Evolutionary conservation across 2,329 filamentous ascomycete species (phyloP), one percentile per base, ranked within the genome.

Genomic region (Didymella keratinophila): DNA sequence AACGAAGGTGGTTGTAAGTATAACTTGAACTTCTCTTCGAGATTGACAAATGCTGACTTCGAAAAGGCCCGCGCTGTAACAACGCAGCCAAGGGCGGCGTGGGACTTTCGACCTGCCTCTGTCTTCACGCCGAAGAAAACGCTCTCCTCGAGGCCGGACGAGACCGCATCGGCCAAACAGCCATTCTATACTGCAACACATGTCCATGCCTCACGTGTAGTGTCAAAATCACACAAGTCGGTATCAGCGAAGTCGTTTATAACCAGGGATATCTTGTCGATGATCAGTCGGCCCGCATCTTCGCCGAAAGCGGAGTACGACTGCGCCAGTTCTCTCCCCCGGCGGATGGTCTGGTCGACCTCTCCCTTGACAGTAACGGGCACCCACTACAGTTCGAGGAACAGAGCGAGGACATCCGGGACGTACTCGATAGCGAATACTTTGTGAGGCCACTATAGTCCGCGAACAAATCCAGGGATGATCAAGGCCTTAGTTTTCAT

Each of bases 51-150:
- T 58, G 20, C 65, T 60, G 37, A 57, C 39, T 12, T 4, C 11
- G 10, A 14, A 14, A 54, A 84, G 82, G 82, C 66, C 79, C 83
- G 11, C 85, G 95, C 47, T 99, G 95, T 78, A 98, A 99, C 76
- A 84, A 85, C 51, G 90, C 87, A 6, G 84, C 86, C 55, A 84
- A 84, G 28, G 86, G 84, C 25, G 95, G 95, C 23, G 84, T 88
- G 44, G 88, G 86, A 0, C 83, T 99, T 20, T 87, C 89, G 4
- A 97, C 94, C 6, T 99, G 95, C 72, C 84, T 98, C 48, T 99
- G 95, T 76, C 86, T 99, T n/a, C 95, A 99, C 76, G 95, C 95
- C 0, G 95, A 99, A 80, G 95, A 99, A 79, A 99, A 99, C 76
- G 95, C 95, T 1, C 83, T 99, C 57, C 83, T 99, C 10, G 95